Evolutionary conservation across 306 rosid genomes (phyloP), one percentile per base, ranked within the genome.

Genomic region (Trifolium fragiferum): DNA sequence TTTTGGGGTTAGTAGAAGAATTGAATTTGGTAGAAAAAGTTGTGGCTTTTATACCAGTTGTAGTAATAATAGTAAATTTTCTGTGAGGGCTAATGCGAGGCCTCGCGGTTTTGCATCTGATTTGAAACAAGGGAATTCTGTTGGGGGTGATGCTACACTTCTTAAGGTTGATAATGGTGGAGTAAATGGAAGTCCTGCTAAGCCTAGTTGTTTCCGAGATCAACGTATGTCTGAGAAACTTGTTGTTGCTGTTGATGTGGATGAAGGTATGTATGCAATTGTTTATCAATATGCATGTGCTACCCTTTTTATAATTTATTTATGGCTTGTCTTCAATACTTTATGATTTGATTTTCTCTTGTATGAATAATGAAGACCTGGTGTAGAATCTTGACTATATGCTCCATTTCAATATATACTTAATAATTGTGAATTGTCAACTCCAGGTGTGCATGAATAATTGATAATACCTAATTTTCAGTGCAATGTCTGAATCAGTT

Each of bases 191-290:
- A 85, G 76, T 65, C 80, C 84, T 69, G 54, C 54, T 8, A 73
- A 72, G n/a, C 85, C 72, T 59, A 57, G 65, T 21, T 50, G 87
- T 25, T 84, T 83, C 47, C 73, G 69, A 23, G 81, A 86, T 73
- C 84, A 38, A 32, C 77, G 74, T 50, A 66, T 80, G 77, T 68
- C 90, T 13, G 82, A 73, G 60, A 91, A 87, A 67, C 43, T 89
- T 41, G 86, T 78, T 53, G 96, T 93, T 62, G 98, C 98, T 5
- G 98, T 93, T 59, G 98, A 93, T 44, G 86, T 93, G 47, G 98
- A 93, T 68, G 98, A 93, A 83, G 98, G 97, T 93, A 81, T 66
- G 80, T 78, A n/a, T 23, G 55, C 70, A 12, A 49, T 44, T 18
- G 57, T 0, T 2, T 8, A 19, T 57, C 11, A 1, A 35, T 30